These are phyloP conservation scores for Quercus lobata DNA, from an alignment of 331 rosid species.

Conservation along the genomic window DNA sequence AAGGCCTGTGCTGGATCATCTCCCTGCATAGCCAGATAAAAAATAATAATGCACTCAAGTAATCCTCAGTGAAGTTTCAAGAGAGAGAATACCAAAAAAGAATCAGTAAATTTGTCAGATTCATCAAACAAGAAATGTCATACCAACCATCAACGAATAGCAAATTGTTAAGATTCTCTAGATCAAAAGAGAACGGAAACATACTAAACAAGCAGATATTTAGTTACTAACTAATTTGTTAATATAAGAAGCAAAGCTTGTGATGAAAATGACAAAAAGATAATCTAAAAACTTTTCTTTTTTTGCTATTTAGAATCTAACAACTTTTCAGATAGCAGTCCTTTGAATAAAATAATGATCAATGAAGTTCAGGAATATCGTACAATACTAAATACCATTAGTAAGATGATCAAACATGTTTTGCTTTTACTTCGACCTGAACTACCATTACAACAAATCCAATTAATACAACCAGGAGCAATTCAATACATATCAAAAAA, in stretches of 20 bases:
- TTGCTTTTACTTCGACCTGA: not conserved
- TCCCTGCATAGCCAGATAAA: constrained; percentile 57
- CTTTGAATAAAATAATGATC: too few species aligned
- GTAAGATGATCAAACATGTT: not conserved
- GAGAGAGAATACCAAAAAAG: not conserved
- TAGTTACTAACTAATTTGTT: not conserved
- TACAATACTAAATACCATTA: too few species aligned
- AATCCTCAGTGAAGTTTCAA: not conserved
- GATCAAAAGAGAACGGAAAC: not conserved
- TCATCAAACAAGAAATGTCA: not conserved
- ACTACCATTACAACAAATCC: too few species aligned
- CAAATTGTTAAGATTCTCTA: not conserved
- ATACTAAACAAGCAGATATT: not conserved
- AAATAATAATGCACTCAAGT: not conserved
- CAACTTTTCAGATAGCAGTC: too few species aligned
- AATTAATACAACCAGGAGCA: not conserved
- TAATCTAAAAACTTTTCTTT: too few species aligned
- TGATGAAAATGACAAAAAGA: not conserved
- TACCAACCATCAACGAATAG: not conserved
- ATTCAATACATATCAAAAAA: not conserved
- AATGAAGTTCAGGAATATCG: too few species aligned
- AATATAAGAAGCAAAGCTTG: not conserved
- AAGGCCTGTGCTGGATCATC: constrained; percentile 99
- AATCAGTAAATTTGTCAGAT: not conserved
- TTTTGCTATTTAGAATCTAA: too few species aligned